These are phyloP conservation scores for Magnaporthales sp. DNA, from an alignment of 2,329 filamentous ascomycete species.

Conservation along the genomic window DNA sequence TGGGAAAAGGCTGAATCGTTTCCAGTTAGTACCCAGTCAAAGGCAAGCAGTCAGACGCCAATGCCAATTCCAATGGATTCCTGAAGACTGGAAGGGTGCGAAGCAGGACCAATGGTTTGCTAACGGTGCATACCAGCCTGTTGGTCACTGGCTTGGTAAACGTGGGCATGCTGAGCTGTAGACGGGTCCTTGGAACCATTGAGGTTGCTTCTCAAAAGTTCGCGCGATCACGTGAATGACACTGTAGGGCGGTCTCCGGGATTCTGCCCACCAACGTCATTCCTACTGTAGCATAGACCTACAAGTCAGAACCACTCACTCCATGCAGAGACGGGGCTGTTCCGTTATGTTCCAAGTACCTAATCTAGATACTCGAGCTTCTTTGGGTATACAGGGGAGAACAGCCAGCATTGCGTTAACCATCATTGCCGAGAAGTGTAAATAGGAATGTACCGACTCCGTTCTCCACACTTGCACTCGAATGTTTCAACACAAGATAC, in stretches of 20 bases:
- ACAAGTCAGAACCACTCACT: neutral
- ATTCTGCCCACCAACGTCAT: constrained; percentile 1
- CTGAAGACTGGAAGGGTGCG: neutral
- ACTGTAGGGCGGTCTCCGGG: neutral
- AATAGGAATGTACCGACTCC: neutral
- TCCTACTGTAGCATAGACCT: neutral
- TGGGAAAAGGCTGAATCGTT: neutral
- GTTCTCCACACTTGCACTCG: neutral
- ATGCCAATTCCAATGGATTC: neutral
- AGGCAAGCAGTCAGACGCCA: neutral
- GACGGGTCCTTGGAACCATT: neutral
- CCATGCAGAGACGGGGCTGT: neutral
- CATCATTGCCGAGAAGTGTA: neutral
- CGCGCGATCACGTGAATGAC: neutral
- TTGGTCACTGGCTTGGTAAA: constrained; percentile 2
- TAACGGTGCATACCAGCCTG: neutral
- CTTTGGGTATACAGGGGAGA: too few species aligned
- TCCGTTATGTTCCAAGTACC: too few species aligned
- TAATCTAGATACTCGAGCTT: too few species aligned
- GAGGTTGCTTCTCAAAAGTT: constrained; percentile 1
- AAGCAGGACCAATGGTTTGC: neutral
- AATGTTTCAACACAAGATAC: too few species aligned
- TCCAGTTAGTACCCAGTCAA: neutral
- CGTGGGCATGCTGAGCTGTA: neutral
- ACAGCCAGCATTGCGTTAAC: neutral